Conservation (phyloP, 768 basidiomycete species). For the Leucogyrophana mollusca region DNA sequence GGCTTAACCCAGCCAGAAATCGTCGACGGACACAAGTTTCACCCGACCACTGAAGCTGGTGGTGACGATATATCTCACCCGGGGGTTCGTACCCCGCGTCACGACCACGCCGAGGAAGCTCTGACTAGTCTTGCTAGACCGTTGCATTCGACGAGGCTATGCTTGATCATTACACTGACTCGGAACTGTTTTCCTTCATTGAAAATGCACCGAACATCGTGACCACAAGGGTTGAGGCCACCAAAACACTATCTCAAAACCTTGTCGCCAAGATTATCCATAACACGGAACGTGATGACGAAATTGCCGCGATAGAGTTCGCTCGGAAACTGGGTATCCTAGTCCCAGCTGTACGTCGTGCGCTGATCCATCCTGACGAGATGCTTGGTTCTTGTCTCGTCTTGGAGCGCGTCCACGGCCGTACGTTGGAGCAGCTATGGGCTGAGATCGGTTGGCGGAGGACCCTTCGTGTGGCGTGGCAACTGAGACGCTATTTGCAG, state of each 20-base stretch:
- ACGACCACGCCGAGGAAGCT: neutral
- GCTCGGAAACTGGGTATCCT: neutral
- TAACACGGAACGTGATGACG: neutral
- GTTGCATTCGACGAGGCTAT: neutral
- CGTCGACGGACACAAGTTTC: neutral
- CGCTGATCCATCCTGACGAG: neutral
- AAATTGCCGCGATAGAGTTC: no score
- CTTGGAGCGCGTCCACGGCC: no score
- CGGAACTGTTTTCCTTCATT: no score
- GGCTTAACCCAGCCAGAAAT: neutral
- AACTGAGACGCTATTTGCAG: no score
- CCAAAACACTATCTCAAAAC: neutral
- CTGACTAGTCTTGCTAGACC: neutral
- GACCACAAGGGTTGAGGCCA: neutral
- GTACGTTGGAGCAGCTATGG: no score
- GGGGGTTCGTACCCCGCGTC: neutral
- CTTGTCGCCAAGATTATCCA: neutral
- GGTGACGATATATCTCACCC: neutral
- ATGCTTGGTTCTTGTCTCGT: neutral
- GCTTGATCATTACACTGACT: no score
- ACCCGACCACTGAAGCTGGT: neutral
- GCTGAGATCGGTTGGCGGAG: neutral
- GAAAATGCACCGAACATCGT: no score
- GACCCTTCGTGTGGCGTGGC: neutral
- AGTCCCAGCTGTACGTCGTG: slow-evolving; percentile 1